Evolutionary conservation across 176 grass and related monocot species (phyloP), one percentile per base, ranked within the genome.

Genomic region (Juncus inflexus): DNA sequence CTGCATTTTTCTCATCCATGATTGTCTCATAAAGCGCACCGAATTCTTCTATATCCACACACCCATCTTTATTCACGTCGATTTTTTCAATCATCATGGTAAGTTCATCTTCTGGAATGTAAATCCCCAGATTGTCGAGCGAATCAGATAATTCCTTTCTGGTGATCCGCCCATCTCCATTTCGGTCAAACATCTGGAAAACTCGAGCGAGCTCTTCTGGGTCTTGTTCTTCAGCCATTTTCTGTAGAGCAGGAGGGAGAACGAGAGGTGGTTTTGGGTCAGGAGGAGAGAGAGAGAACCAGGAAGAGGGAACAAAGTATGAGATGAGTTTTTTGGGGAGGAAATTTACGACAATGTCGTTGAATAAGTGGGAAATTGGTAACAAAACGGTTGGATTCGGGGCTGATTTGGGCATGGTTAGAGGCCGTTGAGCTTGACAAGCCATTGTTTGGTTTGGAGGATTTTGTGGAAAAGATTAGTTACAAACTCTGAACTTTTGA

Each of bases 11-110:
- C 11, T 54, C 62, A 5, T 16, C 70, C 80, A 81, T 84, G 77
- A 91, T 81, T 55, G 64, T 51, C 69, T 81, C 83, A 60, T 87
- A 91, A 0, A 91, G 74, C 50, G 64, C 80, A 0, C 77, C 80
- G 52, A 91, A 91, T 70, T 91, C 88, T 70, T 78, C 88, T 53
- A 78, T 78, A 76, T 91, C 88, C 61, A 91, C 84, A 63, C 80
- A 87, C 39, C 88, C 88, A 53, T 91, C 88, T 68, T 74, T 77
- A 42, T 91, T 78, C 47, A 79, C 77, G 75, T 95, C 90, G 64
- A 95, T 75, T 72, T 78, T 81, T 61, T 83, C 76, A n/a, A 95
- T 89, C 76, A 86, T 86, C 13, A 61, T 52, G 3, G 68, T 78
- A 14, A 95, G 56, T 70, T 95, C 90, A 9, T 83, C 76, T 13